phyloP scores from a whole-genome alignment of 306 rosid species.

The apple (Malus domestica) region DNA sequence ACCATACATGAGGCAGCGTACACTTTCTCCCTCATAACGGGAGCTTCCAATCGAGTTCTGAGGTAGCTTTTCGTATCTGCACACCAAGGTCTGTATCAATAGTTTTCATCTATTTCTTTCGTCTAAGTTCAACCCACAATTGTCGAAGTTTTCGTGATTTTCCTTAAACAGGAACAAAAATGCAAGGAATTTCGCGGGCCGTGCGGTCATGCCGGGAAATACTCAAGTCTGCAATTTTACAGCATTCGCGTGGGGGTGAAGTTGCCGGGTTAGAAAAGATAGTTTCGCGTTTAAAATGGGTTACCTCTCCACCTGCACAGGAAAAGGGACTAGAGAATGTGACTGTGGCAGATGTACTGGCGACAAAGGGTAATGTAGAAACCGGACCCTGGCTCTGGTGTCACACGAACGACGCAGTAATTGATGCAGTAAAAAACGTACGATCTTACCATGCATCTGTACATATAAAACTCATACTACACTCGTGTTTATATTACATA shows the following conservation, averaged over 20 bases:
- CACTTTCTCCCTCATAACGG: not conserved
- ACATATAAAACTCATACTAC: not conserved
- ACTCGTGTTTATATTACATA: too few species aligned
- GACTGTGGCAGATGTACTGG: constrained; percentile 61
- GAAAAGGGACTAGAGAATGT: constrained; percentile 78
- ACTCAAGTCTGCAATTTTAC: constrained; percentile 34
- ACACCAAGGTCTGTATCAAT: constrained; percentile 5
- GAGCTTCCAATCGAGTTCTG: constrained; percentile 5
- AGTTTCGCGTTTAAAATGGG: constrained; percentile 27
- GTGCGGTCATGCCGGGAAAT: constrained; percentile 30
- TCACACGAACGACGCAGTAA: constrained; percentile 45
- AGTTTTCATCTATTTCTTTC: not conserved
- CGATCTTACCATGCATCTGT: not conserved
- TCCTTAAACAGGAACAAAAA: constrained; percentile 26
- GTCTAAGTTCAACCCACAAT: not conserved
- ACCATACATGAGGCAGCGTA: not conserved
- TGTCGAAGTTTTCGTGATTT: not conserved
- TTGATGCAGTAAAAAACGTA: constrained; percentile 59
- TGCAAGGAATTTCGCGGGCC: constrained; percentile 51
- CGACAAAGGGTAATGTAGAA: constrained; percentile 45
- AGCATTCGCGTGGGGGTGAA: constrained; percentile 35
- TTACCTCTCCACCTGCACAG: constrained; percentile 32
- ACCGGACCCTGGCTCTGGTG: constrained; percentile 75
- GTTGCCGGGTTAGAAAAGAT: constrained; percentile 23
- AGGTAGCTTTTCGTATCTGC: not conserved